Evolutionary conservation across 306 rosid genomes (phyloP), one percentile per base, ranked within the genome.

Genomic region (Ziziphus jujuba): DNA sequence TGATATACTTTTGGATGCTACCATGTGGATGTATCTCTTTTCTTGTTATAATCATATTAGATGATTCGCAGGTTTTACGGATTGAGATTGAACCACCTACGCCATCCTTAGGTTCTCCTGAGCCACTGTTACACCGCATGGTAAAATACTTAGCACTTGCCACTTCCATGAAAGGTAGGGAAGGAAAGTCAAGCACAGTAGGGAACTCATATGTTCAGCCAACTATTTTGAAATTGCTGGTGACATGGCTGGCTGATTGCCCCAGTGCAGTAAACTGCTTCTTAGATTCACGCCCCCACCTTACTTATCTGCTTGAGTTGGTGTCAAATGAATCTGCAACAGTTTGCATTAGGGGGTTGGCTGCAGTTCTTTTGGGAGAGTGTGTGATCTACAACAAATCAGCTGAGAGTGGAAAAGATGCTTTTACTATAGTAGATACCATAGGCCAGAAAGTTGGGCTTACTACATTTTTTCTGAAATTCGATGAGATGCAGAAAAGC

Each of bases 401-500:
- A 70, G 55, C 63, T 48, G 96, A 88, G 53, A 76, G 61, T 22
- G 92, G 88, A 72, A 86, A 75, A 70, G 91, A 88, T 74, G 91
- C 96, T 69, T 90, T 80, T 72, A 63, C 83, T n/a, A 59, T 90
- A 49, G 97, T 90, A 80, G 99, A 93, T 79, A 28, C 77, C 52
- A 77, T 90, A 67, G 82, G 96, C 82, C 95, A 90, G 85, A 90
- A 88, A 79, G 78, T 90, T 59, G 97, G 98, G 75, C 96, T 93
- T 36, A 86, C 95, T 20, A 78, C 86, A 17, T 93, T 84, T 77
- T 90, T 90, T 54, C 75, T 88, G 51, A 93, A 90, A 75, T 90
- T 93, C 28, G 97, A 90, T 7, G 97, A 93, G 83, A 78, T 93
- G 91, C 84, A 82, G 73, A 90, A 81, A 62, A 88, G 87, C 78